Percentiles rank a stretch among this genome's conserved stretches.
These are phyloP conservation scores for Psidium guajava DNA, from an alignment of 345 rosid genomes.

Conservation along the genomic window DNA sequence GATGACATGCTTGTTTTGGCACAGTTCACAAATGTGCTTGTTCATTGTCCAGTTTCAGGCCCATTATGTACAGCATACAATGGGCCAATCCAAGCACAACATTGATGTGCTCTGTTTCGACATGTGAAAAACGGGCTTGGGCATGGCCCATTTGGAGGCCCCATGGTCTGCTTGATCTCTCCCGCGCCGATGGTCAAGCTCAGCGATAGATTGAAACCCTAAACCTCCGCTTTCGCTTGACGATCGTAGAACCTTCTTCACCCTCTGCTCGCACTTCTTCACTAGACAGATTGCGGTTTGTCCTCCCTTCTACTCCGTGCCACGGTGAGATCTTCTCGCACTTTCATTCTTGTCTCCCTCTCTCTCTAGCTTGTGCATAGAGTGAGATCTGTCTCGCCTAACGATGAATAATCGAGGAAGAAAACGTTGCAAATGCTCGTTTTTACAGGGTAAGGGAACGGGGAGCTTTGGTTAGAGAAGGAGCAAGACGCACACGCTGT, in stretches of 20 bases:
- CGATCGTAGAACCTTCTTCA: neutral
- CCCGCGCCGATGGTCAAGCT: neutral
- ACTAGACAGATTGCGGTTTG: too few relatives aligned
- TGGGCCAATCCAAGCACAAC: neutral
- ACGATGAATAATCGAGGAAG: too few relatives aligned
- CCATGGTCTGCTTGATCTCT: neutral
- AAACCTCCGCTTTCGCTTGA: neutral
- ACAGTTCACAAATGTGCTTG: neutral
- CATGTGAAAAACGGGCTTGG: neutral
- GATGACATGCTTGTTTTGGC: too few relatives aligned
- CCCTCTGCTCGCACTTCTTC: neutral
- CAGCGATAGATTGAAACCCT: neutral
- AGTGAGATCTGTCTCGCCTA: too few relatives aligned
- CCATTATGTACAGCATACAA: neutral
- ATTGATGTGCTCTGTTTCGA: too few relatives aligned
- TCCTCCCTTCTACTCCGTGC: too few relatives aligned
- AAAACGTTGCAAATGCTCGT: too few relatives aligned
- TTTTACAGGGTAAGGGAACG: too few relatives aligned
- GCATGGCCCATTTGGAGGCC: fast-evolving
- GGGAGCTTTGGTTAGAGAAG: conserved; percentile 49
- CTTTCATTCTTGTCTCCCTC: too few relatives aligned
- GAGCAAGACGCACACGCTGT: conserved; percentile 50
- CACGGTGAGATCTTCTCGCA: too few relatives aligned
- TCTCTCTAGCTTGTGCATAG: too few relatives aligned
- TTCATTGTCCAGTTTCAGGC: neutral